These are phyloP conservation scores for Geotrichum aggregatum DNA, from an alignment of 1,139 yeast species.

Conservation along the genomic window DNA sequence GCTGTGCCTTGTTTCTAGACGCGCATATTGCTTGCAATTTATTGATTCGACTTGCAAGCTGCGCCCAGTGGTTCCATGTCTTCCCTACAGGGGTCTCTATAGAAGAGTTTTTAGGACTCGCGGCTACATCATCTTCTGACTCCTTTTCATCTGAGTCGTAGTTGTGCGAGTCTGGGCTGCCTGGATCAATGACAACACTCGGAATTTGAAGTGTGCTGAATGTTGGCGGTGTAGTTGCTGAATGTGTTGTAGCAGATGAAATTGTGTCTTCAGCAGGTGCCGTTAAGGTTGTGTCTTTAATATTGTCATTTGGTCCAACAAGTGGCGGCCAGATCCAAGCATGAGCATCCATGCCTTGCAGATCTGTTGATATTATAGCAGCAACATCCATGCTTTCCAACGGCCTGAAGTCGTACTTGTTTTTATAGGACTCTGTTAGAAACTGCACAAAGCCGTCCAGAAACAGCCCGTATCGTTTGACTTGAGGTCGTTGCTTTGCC, in stretches of 20 bases:
- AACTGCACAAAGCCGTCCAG: conserved; percentile 18
- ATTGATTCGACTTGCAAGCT: background rate
- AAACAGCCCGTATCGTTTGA: conserved; percentile 13
- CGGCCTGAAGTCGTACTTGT: conserved; percentile 21
- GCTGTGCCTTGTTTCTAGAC: background rate
- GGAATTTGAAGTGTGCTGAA: conserved; percentile 3
- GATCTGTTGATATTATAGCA: conserved; percentile 30
- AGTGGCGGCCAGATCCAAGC: conserved; percentile 31
- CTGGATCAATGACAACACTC: conserved; percentile 12
- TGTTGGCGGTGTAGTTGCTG: background rate
- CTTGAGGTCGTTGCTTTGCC: background rate
- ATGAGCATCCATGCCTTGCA: conserved; percentile 27
- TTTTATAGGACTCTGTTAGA: background rate
- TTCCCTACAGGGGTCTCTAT: background rate
- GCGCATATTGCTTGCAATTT: background rate
- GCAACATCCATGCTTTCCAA: conserved; percentile 29
- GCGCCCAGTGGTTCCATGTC: conserved; percentile 1
- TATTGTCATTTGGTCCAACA: background rate
- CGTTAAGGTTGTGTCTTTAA: too few species aligned
- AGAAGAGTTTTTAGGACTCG: background rate
- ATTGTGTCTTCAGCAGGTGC: background rate
- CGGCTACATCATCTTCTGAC: background rate
- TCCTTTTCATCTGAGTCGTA: conserved; percentile 1
- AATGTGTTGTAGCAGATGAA: background rate
- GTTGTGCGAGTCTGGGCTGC: conserved; percentile 7